These are phyloP conservation scores for Arthrobotrys megalospora DNA, from an alignment of 2,329 filamentous ascomycete species.

Conservation along the genomic window DNA sequence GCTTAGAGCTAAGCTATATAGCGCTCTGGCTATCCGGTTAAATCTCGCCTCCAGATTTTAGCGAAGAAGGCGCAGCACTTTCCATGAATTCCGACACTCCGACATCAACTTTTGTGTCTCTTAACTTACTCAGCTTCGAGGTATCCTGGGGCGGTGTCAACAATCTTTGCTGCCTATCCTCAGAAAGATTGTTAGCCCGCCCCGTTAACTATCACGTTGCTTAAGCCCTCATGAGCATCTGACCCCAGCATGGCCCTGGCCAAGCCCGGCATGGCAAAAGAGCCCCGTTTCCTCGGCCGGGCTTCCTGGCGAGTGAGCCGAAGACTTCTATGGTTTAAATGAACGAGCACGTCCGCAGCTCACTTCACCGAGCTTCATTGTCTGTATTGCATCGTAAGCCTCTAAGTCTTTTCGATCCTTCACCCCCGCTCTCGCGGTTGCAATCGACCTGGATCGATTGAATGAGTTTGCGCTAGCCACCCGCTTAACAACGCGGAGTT, in stretches of 20 bases:
- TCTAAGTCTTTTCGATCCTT: slow-evolving; percentile 20
- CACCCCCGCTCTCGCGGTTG: slow-evolving; percentile 18
- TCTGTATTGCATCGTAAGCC: slow-evolving; percentile 20
- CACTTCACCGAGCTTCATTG: slow-evolving; percentile 16
- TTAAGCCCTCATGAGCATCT: slow-evolving; percentile 47
- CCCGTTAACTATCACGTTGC: not conserved
- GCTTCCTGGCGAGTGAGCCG: not conserved
- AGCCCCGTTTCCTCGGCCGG: slow-evolving; percentile 22
- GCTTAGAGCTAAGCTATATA: not conserved
- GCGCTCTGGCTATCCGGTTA: slow-evolving; percentile 6
- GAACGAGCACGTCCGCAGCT: slow-evolving; percentile 40
- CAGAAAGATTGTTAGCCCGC: not conserved
- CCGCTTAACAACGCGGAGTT: slow-evolving; percentile 23
- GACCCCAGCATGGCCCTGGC: slow-evolving; percentile 24
- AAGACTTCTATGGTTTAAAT: slow-evolving; percentile 40
- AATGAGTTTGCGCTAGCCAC: slow-evolving; percentile 16
- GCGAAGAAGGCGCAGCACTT: slow-evolving; percentile 56
- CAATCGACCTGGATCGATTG: slow-evolving; percentile 21
- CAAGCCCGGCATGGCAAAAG: slow-evolving; percentile 27
- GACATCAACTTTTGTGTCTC: slow-evolving; percentile 24
- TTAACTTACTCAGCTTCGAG: not conserved
- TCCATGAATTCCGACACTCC: slow-evolving; percentile 30
- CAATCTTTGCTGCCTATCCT: slow-evolving; percentile 40
- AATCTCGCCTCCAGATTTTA: slow-evolving; percentile 38
- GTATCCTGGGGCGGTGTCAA: slow-evolving; percentile 26